Conservation (phyloP, 202 grass and related monocot species). For the Brachypodium distachyon region DNA sequence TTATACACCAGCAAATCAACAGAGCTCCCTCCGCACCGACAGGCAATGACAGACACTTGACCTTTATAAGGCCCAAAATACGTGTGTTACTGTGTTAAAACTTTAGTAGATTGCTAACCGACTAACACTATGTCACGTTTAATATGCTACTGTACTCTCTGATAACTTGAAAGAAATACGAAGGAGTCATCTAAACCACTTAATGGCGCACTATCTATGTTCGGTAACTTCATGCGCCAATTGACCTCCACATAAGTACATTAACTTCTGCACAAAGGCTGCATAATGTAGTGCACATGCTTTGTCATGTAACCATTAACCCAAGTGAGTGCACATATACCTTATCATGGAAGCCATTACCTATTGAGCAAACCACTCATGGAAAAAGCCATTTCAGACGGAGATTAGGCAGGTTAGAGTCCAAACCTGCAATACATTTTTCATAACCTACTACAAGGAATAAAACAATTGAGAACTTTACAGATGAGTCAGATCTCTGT, state of each 20-base stretch:
- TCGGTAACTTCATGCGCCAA: not conserved
- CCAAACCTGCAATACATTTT: not conserved
- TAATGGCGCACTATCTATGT: not conserved
- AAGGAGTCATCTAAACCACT: not conserved
- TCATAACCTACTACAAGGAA: slow-evolving; percentile 12
- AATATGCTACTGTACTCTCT: not conserved
- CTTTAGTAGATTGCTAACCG: not conserved
- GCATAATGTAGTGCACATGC: not conserved
- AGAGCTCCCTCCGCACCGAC: not conserved
- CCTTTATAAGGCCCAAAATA: not conserved
- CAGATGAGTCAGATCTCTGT: not conserved
- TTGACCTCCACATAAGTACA: not conserved
- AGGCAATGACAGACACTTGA: not conserved
- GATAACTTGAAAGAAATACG: not conserved
- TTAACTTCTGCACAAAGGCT: not conserved
- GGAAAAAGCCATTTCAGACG: slow-evolving; percentile 16
- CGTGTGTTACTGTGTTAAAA: not conserved
- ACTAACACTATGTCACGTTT: not conserved
- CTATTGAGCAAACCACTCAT: not conserved
- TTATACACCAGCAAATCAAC: not conserved
- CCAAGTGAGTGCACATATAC: not conserved
- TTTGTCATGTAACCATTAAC: not conserved
- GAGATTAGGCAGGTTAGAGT: not conserved
- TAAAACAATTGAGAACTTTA: slow-evolving; percentile 15
- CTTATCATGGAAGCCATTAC: slow-evolving; percentile 1